Evolutionary conservation across 2,329 filamentous ascomycete species (phyloP), one percentile per base, ranked within the genome.

Genomic region (Pyrenochaeta sp.): DNA sequence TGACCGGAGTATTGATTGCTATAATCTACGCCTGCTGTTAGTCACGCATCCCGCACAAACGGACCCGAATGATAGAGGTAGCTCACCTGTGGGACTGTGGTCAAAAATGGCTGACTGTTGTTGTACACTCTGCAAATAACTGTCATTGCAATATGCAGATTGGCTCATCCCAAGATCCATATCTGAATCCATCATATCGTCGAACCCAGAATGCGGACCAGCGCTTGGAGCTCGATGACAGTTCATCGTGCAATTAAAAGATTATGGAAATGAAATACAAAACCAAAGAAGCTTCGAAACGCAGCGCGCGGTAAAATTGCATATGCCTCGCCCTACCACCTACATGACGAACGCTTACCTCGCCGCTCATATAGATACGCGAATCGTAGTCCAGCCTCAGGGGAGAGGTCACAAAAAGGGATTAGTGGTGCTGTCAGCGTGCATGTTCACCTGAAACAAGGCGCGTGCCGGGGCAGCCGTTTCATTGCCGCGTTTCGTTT

Each of bases 381-480:
- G 47, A 56, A 44, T 30, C 9, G 25, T 48, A 53, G 57, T 50
- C 50, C 53, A 60, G 46, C 48, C 53, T 48, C 28, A 44, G 60
- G 54, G 52, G 50, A n/a, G 42, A 27, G 15, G 42, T 4, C 12
- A 10, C 25, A 2, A 6, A 44, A 28, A 15, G 2, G 25, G 42
- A n/a, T 28, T 61, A 56, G 61, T 59, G 28, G 13, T 12, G 15
- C 25, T 32, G 60, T 64, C 61, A 67, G 52, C 62, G 52, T 49
- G 59, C 59, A 65, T 56, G 46, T 71, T 70, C 67, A 69, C 69
- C 69, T 70, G 68, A 72, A 72, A 47, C 45, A 9, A 47, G 45
- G 45, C 45, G 27, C n/a, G 27, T 6, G 45, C 27, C 28, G 30
- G 45, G 45, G 45, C 66, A 44, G 43, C 37, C 47, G 54, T 62